phyloP scores from a whole-genome alignment of 108 stramenopile species.

The Cylindrotheca fusiformis region DNA sequence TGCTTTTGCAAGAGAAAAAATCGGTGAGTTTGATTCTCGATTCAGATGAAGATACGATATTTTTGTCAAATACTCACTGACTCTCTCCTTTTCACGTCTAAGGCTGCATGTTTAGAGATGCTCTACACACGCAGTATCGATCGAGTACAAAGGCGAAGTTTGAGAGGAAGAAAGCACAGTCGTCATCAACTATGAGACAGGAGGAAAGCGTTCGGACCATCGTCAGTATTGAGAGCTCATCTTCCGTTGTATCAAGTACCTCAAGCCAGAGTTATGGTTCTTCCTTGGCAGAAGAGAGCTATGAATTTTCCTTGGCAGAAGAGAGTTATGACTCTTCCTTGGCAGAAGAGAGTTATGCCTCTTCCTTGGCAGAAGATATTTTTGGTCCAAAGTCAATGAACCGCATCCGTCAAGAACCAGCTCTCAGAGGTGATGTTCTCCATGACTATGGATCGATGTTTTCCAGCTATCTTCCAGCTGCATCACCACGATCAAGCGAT shows the following conservation, averaged over 20 bases:
- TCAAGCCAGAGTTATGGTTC: background rate
- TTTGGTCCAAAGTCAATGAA: background rate
- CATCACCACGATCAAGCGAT: background rate
- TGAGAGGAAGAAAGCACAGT: slow-evolving; percentile 11
- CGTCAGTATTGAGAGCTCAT: background rate
- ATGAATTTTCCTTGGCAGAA: background rate
- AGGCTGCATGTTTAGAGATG: slow-evolving; percentile 12
- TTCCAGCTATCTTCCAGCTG: background rate
- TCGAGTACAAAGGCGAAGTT: slow-evolving; percentile 15
- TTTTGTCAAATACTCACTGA: background rate
- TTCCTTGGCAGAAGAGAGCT: background rate
- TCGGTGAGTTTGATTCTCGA: background rate
- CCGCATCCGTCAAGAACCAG: background rate
- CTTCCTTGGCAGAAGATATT: background rate
- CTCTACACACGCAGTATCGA: background rate
- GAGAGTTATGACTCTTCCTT: background rate
- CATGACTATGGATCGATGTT: background rate
- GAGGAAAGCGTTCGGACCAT: no score
- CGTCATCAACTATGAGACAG: background rate
- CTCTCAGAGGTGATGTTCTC: background rate
- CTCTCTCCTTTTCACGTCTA: background rate
- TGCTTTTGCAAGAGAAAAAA: slow-evolving; percentile 7
- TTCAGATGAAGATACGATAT: background rate
- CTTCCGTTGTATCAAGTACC: background rate
- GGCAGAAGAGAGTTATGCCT: background rate